Percentiles rank a stretch among this genome's conserved stretches.
Evolutionary conservation across 2,329 filamentous ascomycete genomes (phyloP).

Genomic region (Pleomassaria siparia): DNA sequence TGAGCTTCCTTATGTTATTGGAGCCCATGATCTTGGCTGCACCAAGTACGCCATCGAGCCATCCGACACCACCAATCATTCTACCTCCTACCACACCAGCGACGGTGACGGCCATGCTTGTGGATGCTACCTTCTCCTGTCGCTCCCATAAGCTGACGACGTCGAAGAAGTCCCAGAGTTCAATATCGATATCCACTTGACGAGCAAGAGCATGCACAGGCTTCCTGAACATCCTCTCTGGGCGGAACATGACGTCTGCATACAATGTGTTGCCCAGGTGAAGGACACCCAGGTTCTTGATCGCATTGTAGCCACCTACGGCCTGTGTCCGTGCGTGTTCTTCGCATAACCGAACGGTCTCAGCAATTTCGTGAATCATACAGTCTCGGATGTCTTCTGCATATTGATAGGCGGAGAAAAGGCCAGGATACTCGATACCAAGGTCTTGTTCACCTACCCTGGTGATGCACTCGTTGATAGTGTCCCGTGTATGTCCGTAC

Average conservation of each 20-base stretch:
- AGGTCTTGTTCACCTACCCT: conserved; percentile 76
- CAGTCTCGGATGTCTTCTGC: conserved; percentile 90
- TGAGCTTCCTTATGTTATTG: conserved; percentile 76
- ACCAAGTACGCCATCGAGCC: conserved; percentile 84
- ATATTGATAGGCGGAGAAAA: conserved; percentile 84
- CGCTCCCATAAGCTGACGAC: conserved; percentile 77
- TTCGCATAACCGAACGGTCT: conserved; percentile 77
- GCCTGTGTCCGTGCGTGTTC: conserved; percentile 80
- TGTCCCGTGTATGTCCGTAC: conserved; percentile 78
- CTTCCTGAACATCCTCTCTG: conserved; percentile 91
- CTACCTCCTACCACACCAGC: conserved; percentile 82
- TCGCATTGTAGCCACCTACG: conserved; percentile 77
- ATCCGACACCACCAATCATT: conserved; percentile 79
- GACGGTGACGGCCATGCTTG: conserved; percentile 90
- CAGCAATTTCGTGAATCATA: conserved; percentile 85
- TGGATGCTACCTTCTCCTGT: conserved; percentile 93
- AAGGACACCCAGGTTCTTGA: conserved; percentile 83
- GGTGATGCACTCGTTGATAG: conserved; percentile 72
- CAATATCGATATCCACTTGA: conserved; percentile 83
- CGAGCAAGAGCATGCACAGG: conserved; percentile 78
- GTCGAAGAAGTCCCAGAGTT: conserved; percentile 93
- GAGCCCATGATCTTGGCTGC: conserved; percentile 79
- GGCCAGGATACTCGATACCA: conserved; percentile 81
- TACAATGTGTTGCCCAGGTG: conserved; percentile 84
- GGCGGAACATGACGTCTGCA: conserved; percentile 80